Evolutionary conservation across 371 early-diverging fungal species (phyloP).

Genomic region (Actinomucor elegans): DNA sequence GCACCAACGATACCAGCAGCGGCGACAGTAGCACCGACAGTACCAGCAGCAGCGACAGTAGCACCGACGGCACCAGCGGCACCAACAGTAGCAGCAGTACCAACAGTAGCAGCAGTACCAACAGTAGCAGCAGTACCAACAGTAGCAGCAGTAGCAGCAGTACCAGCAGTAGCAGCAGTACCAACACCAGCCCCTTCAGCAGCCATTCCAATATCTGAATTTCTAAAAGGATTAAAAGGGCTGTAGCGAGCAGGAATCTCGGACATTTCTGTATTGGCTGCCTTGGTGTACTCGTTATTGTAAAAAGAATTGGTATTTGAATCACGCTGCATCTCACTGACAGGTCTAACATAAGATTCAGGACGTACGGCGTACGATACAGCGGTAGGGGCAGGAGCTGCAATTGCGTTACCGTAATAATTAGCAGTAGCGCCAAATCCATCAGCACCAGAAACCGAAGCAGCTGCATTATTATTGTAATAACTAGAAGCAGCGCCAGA

Average conservation of each 20-base stretch:
- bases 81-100: neutral
- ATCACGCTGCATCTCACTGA: conserved; percentile 20
- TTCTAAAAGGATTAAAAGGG: conserved; percentile 39
- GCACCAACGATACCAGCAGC: conserved; percentile 15
- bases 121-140: too few species aligned
- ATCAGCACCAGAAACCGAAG: too few species aligned
- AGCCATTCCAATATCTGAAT: conserved; percentile 9
- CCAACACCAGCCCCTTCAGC: neutral
- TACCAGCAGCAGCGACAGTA: neutral
- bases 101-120: neutral
- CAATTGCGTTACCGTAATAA: neutral
- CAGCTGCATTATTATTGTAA: too few species aligned
- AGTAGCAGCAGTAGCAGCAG: neutral
- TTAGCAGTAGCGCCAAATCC: neutral
- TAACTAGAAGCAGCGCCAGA: neutral
- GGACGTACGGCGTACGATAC: conserved; percentile 18
- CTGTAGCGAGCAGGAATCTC: conserved; percentile 12
- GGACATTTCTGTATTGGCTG: conserved; percentile 10
- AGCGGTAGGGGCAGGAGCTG: conserved; percentile 5
- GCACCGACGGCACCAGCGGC: neutral
- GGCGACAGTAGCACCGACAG: conserved; percentile 5
- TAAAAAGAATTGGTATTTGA: neutral
- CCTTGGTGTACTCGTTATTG: neutral
- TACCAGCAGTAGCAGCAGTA: neutral
- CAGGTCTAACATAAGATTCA: conserved; percentile 17